Evolutionary conservation across 352 stramenopile species (phyloP).

Genomic region (Phytophthora tubulina): DNA sequence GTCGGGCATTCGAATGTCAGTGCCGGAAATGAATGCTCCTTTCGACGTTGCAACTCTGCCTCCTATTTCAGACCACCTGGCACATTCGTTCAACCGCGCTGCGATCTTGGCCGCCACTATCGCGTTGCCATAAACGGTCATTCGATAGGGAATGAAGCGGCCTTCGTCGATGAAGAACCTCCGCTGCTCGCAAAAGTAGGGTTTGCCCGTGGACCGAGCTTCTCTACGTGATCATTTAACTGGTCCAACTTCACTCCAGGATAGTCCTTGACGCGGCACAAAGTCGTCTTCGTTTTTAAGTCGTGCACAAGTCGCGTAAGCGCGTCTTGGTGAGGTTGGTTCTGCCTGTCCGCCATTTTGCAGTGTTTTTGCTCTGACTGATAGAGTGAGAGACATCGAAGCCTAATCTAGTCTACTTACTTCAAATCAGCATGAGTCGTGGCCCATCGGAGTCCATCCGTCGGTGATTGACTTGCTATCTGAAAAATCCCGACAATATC

Average conservation of each 20-base stretch:
- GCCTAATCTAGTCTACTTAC: too few species aligned
- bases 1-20: constrained; percentile 13
- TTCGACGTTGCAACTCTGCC: constrained; percentile 14
- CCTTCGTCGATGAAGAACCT: constrained; percentile 43
- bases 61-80: constrained; percentile 7
- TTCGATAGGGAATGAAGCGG: constrained; percentile 26
- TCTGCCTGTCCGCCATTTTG: constrained; percentile 15
- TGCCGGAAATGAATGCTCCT: constrained; percentile 16
- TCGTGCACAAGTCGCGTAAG: constrained; percentile 31
- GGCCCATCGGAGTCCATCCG: too few species aligned
- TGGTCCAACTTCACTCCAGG: constrained; percentile 25
- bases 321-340: constrained; percentile 18
- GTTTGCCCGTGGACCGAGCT: constrained; percentile 25
- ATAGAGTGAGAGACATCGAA: too few species aligned
- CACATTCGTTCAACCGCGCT: background rate
- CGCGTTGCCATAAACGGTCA: constrained; percentile 22
- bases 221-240: constrained; percentile 32
- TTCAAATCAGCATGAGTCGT: too few species aligned
- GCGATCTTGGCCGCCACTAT: constrained; percentile 20
- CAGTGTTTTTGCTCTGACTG: too few species aligned
- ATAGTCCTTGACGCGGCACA: constrained; percentile 28
- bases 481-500: too few species aligned
- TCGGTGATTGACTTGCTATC: too few species aligned
- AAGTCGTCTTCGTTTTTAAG: constrained; percentile 37
- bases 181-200: constrained; percentile 31